Base-by-base conservation (phyloP, 805 yeast genomes). In the Kazachstania taianensis region DNA sequence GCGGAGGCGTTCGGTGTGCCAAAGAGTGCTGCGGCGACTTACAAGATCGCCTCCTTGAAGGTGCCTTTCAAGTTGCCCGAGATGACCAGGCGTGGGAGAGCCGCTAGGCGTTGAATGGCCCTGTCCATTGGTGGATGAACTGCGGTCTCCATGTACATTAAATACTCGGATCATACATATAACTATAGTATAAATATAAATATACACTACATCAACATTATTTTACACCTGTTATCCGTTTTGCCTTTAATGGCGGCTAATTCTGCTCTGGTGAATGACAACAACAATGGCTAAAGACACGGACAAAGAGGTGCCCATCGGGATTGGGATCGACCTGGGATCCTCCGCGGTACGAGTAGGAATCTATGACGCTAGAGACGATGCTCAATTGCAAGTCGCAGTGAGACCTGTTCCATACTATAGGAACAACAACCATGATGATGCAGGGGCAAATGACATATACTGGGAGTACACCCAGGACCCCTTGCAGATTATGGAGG, bases 11-110 rank as follows among this genome's bases (percentile, higher is more conserved):
- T 76, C 44, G 81, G 80, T 20, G 67, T 81, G 40, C 73, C 81
- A 33, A 78, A 72, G 58, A 59, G 69, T 35, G 63, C 69, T 37
- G 78, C 78, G 10, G 57, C 73, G 7, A 68, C 75, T 26, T 79
- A 81, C 61, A 84, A 85, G 59, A 67, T 89, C 46, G 97, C 96
- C 3, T 61, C 73, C 13, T 70, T 92, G 59, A 78, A 73, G 56
- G 94, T 86, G 22, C 98, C 98, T 27, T 81, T 92, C 63, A 78
- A 75, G 55, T 66, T 84, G 35, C 98, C 98, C 6, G 89, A 81
- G 48, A 69, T 82, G 70, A 71, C 78, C 8, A 75, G 78, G 65
- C 69, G 82, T 52, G 76, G 76, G 28, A 66, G 72, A 53, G 67
- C 59, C 42, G 48, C 56, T 31, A 44, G 48, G 41, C 47, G 45